A percentile compares a stretch with the other conserved stretches of the same genome.
Conservation (phyloP, 805 yeast genomes). For the Candida ficus region DNA sequence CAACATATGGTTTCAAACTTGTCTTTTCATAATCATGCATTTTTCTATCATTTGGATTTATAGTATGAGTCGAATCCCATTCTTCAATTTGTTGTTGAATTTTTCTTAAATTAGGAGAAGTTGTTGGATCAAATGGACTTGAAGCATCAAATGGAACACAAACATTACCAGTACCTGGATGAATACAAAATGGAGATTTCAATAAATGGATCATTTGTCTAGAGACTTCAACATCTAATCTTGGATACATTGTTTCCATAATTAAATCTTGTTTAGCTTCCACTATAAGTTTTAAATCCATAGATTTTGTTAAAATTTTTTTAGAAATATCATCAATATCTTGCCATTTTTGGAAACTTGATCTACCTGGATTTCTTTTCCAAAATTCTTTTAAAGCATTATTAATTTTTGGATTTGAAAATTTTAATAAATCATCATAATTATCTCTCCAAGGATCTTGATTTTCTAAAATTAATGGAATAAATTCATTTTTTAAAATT, state of each 20-base stretch:
- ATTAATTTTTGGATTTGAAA: slow-evolving; percentile 53
- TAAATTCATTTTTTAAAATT: slow-evolving; percentile 57
- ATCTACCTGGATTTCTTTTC: slow-evolving; percentile 45
- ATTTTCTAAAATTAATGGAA: slow-evolving; percentile 60
- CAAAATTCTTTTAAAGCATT: slow-evolving; percentile 54
- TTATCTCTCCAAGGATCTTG: slow-evolving; percentile 83
- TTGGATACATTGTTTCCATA: slow-evolving; percentile 77
- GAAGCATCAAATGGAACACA: slow-evolving; percentile 71
- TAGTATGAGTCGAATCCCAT: slow-evolving; percentile 31
- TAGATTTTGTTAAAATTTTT: slow-evolving; percentile 30
- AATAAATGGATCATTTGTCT: slow-evolving; percentile 84
- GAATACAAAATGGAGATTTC: slow-evolving; percentile 95
- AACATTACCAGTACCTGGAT: slow-evolving; percentile 91
- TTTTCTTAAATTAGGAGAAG: slow-evolving; percentile 68
- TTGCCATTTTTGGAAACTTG: slow-evolving; percentile 69
- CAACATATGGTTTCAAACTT: slow-evolving; percentile 64
- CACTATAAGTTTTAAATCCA: slow-evolving; percentile 44
- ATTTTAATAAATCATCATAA: slow-evolving; percentile 50
- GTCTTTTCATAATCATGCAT: slow-evolving; percentile 55
- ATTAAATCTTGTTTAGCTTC: slow-evolving; percentile 82
- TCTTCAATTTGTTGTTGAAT: slow-evolving; percentile 61
- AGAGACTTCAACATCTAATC: slow-evolving; percentile 91
- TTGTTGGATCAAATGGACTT: slow-evolving; percentile 66
- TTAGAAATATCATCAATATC: slow-evolving; percentile 56
- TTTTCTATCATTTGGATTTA: slow-evolving; percentile 13